Conservation (phyloP, 1,284 basidiomycete species). For the Trametes hirsuta region DNA sequence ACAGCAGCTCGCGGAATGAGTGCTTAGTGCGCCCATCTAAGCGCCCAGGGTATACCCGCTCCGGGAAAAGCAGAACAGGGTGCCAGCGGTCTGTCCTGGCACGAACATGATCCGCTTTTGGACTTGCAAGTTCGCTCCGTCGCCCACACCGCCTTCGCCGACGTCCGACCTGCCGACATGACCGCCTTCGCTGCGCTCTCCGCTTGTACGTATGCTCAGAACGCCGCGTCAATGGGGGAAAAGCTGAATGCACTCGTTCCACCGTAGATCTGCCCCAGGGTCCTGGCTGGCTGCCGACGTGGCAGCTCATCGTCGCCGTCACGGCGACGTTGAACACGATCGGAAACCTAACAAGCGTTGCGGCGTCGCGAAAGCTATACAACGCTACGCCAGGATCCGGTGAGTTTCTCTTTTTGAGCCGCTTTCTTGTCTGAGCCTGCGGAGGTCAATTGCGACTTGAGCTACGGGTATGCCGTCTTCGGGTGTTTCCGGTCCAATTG, state of each 20-base stretch:
- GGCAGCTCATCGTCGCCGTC: conserved; percentile 81
- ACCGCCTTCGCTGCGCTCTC: conserved; percentile 15
- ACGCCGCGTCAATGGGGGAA: neutral
- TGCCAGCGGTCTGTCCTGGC: conserved; percentile 16
- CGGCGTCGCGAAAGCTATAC: conserved; percentile 81
- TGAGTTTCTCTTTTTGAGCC: neutral
- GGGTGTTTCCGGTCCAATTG: too few relatives aligned
- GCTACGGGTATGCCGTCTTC: too few relatives aligned
- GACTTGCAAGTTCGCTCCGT: conserved; percentile 16
- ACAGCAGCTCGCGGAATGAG: too few relatives aligned
- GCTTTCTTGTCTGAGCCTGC: too few relatives aligned
- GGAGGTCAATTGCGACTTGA: too few relatives aligned
- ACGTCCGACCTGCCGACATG: conserved; percentile 5
- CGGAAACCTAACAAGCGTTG: conserved; percentile 82
- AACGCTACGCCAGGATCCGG: conserved; percentile 49
- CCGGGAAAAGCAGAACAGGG: conserved; percentile 13
- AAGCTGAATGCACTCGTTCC: neutral
- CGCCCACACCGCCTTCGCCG: neutral
- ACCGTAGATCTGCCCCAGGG: conserved; percentile 52
- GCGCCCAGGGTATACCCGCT: neutral
- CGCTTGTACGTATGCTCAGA: conserved; percentile 17
- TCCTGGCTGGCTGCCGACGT: conserved; percentile 78
- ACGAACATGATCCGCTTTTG: conserved; percentile 13
- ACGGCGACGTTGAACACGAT: conserved; percentile 83
- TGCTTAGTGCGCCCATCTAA: neutral